Base-by-base conservation (phyloP, 306 rosid species). In the Prunus fruticosa region DNA sequence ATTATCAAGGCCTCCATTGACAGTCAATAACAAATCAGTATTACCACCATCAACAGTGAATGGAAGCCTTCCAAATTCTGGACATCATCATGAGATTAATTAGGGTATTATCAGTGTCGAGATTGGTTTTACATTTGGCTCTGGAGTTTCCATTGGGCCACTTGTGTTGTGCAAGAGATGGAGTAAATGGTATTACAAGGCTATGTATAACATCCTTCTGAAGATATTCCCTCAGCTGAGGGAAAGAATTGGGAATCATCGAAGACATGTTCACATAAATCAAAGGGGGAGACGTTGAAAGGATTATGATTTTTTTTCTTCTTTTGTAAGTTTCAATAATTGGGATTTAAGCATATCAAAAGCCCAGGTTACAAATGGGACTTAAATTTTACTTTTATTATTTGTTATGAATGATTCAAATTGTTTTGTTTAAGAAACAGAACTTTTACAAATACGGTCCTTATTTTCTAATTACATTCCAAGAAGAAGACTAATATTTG, bases 1-100 rank as follows among this genome's bases (percentile, higher is more conserved):
- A 30, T 10, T 84, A 52, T 86, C 66, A 49, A 85, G 88, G 1
- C 77, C 73, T 20, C 86, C 85, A 3, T 60, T 83, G 65, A 66
- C 7, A 2, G 20, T 1, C 0, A 9, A 41, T 1, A 54, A 70
- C 45, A 2, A 4, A 81, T 11, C 32, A 10, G 41, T 18, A 5
- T 9, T 41, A 6, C 34, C 10, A 38, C 46, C 65, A 16, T 15
- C 8, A 2, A 4, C n/a, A 3, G 9, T 8, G 1, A 16, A 10
- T 1, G 53, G 4, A 9, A 62, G 16, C 10, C 19, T 18, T 1
- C 20, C 6, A 9, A 2, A n/a, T 13, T 4, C 2, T 13, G n/a
- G 14, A 3, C 14, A 3, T 14, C 43, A 47, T 20, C 1, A 1
- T 6, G 57, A 8, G 80, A 70, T 71, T 75, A 46, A 62, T n/a